Conservation (phyloP, 148 eudicot species). For the Arbutus unedo region DNA sequence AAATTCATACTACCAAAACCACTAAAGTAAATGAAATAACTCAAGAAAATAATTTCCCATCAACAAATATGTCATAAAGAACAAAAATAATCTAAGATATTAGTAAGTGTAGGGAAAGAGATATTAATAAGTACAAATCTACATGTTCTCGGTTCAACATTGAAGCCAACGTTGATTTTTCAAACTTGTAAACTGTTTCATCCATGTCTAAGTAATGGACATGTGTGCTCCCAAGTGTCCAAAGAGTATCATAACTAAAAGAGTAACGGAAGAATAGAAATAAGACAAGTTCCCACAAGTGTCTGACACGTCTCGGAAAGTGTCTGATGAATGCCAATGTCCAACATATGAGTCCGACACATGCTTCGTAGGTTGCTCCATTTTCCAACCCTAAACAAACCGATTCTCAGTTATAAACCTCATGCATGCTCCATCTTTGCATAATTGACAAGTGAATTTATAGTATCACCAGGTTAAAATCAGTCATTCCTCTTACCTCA, state of each 20-base stretch:
- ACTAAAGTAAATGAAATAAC: background rate
- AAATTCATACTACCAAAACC: background rate
- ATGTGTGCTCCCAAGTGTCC: background rate
- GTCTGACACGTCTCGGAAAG: background rate
- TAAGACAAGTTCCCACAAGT: background rate
- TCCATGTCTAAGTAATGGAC: background rate
- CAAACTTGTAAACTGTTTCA: background rate
- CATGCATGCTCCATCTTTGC: background rate
- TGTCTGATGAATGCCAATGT: too few relatives aligned
- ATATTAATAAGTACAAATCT: background rate
- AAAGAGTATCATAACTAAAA: background rate
- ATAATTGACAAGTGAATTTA: background rate
- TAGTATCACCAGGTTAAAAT: background rate
- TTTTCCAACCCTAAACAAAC: background rate
- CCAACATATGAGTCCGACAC: background rate
- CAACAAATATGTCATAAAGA: background rate
- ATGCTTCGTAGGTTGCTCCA: background rate
- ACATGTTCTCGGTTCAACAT: background rate
- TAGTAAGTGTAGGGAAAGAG: background rate
- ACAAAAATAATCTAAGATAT: background rate
- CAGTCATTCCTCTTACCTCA: background rate
- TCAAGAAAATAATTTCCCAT: background rate
- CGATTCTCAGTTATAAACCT: background rate
- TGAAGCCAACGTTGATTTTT: background rate
- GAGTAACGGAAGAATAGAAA: background rate